These are phyloP conservation scores for Leptodontidium sp. DNA, from an alignment of 2,329 filamentous ascomycete genomes.

Conservation along the genomic window DNA sequence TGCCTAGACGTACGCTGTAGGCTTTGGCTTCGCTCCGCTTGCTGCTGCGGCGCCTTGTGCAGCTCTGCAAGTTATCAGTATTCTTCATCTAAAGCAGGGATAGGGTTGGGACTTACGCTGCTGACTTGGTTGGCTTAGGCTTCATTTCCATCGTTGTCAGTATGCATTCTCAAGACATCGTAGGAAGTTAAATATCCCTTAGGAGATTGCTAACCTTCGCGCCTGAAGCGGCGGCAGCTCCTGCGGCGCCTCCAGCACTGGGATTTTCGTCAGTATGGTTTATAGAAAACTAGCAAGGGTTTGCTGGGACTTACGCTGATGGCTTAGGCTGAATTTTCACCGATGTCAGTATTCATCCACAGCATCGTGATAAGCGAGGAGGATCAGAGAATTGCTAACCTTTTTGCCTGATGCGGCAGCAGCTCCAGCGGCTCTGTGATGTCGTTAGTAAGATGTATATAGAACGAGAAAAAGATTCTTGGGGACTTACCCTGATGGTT, in stretches of 20 bases:
- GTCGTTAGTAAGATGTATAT: neutral
- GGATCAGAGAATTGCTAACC: neutral
- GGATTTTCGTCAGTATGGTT: neutral
- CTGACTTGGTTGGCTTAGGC: neutral
- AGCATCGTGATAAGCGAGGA: neutral
- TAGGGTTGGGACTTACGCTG: neutral
- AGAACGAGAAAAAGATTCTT: too few relatives aligned
- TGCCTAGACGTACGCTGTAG: neutral
- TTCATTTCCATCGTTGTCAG: neutral
- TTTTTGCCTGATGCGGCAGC: neutral
- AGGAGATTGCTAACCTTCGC: neutral
- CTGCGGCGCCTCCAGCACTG: neutral
- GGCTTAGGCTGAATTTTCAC: too few relatives aligned
- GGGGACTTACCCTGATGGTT: too few relatives aligned
- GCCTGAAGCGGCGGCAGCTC: neutral
- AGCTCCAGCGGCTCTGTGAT: neutral
- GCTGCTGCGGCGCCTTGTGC: neutral
- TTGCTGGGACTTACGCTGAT: too few relatives aligned
- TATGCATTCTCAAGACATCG: neutral
- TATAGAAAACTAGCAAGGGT: too few relatives aligned
- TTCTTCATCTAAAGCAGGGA: too few relatives aligned
- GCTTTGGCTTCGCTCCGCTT: neutral
- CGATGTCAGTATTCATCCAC: neutral
- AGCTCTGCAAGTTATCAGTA: neutral
- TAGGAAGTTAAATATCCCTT: neutral